These are phyloP conservation scores for Bryoglossum gracile DNA, from an alignment of 495 filamentous ascomycete genomes.

Conservation along the genomic window DNA sequence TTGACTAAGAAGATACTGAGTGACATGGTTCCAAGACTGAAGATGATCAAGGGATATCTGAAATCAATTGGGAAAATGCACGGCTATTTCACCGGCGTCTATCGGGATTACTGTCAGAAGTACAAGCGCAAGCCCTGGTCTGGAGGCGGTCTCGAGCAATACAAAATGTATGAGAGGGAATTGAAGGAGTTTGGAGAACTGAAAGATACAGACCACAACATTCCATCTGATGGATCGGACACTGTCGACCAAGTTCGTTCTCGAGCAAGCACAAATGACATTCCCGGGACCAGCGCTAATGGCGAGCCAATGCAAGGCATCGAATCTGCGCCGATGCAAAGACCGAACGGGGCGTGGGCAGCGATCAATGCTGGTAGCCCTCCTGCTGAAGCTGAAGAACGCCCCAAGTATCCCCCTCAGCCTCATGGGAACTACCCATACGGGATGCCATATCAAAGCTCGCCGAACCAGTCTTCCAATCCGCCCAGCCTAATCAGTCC, in stretches of 20 bases:
- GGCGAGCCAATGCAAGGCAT: slow-evolving; percentile 24
- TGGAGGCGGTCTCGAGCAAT: slow-evolving; percentile 62
- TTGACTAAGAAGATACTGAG: slow-evolving; percentile 35
- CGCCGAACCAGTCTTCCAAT: slow-evolving; percentile 15
- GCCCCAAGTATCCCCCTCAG: slow-evolving; percentile 4
- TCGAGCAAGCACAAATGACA: slow-evolving; percentile 24
- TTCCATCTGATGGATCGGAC: slow-evolving; percentile 19
- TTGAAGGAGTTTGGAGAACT: slow-evolving; percentile 27
- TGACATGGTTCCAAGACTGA: slow-evolving; percentile 59
- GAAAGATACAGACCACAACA: slow-evolving; percentile 16
- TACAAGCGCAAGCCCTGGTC: slow-evolving; percentile 1
- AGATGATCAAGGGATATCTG: slow-evolving; percentile 67
- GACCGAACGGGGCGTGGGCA: slow-evolving; percentile 20
- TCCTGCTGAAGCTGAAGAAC: slow-evolving; percentile 14
- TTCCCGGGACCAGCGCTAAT: slow-evolving; percentile 17
- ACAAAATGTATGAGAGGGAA: slow-evolving; percentile 38
- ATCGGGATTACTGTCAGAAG: slow-evolving; percentile 44
- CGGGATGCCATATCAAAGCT: slow-evolving; percentile 13
- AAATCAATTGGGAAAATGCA: slow-evolving; percentile 60
- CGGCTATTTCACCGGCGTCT: slow-evolving; percentile 57
- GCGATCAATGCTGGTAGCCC: slow-evolving; percentile 17
- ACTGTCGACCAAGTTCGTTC: slow-evolving; percentile 16
- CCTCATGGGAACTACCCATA: slow-evolving; percentile 9
- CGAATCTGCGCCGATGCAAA: slow-evolving; percentile 7
- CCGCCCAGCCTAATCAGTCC: slow-evolving; percentile 14